Base-by-base conservation (phyloP, 768 basidiomycete genomes). In the Tulasnella sp. region DNA sequence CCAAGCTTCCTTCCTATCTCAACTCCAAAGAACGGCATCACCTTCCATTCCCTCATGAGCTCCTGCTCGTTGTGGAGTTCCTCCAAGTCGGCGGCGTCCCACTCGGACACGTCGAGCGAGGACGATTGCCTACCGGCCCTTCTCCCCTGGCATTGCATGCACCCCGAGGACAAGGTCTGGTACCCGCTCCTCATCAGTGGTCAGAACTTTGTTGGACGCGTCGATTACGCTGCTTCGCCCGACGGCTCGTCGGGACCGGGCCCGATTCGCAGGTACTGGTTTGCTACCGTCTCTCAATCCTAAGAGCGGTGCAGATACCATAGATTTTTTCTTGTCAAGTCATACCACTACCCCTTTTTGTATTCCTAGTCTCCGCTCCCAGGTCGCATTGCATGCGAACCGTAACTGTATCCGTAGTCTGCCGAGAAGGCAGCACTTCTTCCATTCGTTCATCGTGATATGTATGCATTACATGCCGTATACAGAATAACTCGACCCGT, bases 101-200 rank as follows among this genome's bases (percentile, higher is more conserved):
- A 27, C 1, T 46, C 38, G 38, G 38, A 21, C 6, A n/a, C 7
- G 52, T 21, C 72, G 72, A 34, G 36, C 72, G 31, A 38, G 24
- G 44, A 40, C 34, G 38, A 46, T 5, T 74, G 73, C 73, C 38
- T 40, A 14, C 39, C 38, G 18, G 38, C 44, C 39, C 73, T 74
- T 38, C 44, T 77, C 14, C 76, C 76, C 38, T 77, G 76, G 76
- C 76, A 77, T 39, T 77, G 76, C 76, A 77, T 77, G 76, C 76
- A 77, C 18, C 76, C 76, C 36, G 76, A 77, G 36, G 76, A 77
- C 27, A 52, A 40, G 76, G 58, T 77, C 76, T 77, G 62, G 52
- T 77, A 77, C 58, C 76, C 76, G 40, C 76, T 77, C 36, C 76
- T 77, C 36, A 62, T 77, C 58, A 39, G 56, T 24, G 76, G 76